Base-by-base conservation (phyloP, 305 asterid species). In the Solanum hybrid region DNA sequence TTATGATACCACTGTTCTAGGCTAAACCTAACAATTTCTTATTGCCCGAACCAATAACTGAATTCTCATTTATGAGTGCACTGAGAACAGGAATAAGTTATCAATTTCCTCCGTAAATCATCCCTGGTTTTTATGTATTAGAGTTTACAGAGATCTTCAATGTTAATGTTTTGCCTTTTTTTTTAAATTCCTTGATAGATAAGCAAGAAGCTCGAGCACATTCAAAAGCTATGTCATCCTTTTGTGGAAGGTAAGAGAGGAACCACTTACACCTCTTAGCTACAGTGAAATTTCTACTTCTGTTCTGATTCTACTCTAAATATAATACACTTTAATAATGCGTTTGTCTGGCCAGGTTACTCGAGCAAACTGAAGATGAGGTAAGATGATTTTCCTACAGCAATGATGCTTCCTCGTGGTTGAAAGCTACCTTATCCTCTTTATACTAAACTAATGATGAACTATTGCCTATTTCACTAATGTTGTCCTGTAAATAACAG, bases 361-460 rank as follows among this genome's bases (percentile, higher is more conserved):
- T 97, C 3, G 99, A 97, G 92, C 98, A 96, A 92, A 95, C 95
- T 89, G 99, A 97, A 95, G 99, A 96, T 93, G 97, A 95, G 96
- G 98, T 96, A 87, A 91, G 73, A 37, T 7, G 14, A 77, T 31
- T 83, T 86, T 88, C 73, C 39, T 24, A 29, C 45, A 34, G 27
- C 17, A 27, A 41, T 41, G 38, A 41, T 0, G 27, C 12, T 45
- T 83, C n/a, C 75, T 77, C 90, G 14, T 32, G 37, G n/a, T 77
- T 88, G 41, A 32, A 22, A 34, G 41, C 51, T 51, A 45, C 65
- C 22, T 20, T 14, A 29, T 78, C 73, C 5, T 88, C 70, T 73
- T 34, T 37, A 38, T 88, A 51, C 79, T 26, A 45, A 1, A 37
- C 36, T 78, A 78, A 22, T 78, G 37, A 31, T 88, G 78, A n/a